Base-by-base conservation (phyloP, 805 yeast species). In the Cyberlindnera nakhonratchasimensis region DNA sequence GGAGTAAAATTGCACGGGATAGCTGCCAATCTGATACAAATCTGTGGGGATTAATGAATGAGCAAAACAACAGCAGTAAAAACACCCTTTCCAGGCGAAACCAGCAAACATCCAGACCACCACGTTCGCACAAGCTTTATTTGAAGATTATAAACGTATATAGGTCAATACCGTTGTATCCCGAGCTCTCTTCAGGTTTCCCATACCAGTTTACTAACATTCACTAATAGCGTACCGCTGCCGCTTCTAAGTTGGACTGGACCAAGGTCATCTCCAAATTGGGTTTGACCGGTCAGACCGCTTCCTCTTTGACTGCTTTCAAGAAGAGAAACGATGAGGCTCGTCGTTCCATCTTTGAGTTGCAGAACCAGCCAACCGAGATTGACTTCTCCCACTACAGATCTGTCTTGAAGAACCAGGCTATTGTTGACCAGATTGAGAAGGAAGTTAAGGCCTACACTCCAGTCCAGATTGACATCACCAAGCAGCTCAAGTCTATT, bases 281-380 rank as follows among this genome's bases (percentile, higher is more conserved):
- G 63, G 96, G 96, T 47, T 77, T 93, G 63, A 80, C 96, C 48
- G 99, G 99, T 50, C 71, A 82, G 63, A 93, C 99, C 50, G 95
- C 96, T 47, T 63, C 86, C 40, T 79, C 96, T 33, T 74, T 93
- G 66, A 79, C 93, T 40, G 78, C 95, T 23, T 93, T 93, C 84
- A 90, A 90, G 73, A 91, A 93, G 86, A 87, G 99, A 79, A 84
- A 89, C 69, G 99, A 93, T 63, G 98, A 93, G 67, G 98, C 98
- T 57, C 85, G 89, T 75, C 83, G 87, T 72, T 77, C 76, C 59
- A 72, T 86, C 58, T 70, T 75, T 56, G 83, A 80, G 51, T 75
- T 91, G 57, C 73, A 80, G 63, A 71, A 75, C 53, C 91, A 87
- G 70, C 70, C 89, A 50, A 74, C 87, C 45, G 72, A 71, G 29